Conservation (phyloP, 495 filamentous ascomycete species). For the Xylaria nigripes region DNA sequence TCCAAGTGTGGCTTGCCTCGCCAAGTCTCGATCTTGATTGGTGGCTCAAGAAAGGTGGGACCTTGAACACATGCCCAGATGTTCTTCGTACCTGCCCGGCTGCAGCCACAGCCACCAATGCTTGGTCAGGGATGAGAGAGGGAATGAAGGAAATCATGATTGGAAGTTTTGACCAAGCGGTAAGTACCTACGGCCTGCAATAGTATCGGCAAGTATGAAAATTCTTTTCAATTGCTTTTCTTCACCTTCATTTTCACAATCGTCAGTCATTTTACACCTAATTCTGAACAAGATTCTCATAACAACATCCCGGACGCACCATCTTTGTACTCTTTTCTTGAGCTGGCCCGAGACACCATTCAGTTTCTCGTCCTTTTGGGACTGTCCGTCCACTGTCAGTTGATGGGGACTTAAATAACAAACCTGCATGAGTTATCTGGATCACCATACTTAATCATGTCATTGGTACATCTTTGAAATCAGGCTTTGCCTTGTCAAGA, state of each 20-base stretch:
- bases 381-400: no score
- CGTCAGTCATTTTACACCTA: no score
- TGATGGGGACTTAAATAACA: background rate
- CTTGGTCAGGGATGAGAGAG: background rate
- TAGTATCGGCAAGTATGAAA: no score
- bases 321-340: background rate
- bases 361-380: no score
- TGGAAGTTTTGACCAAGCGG: no score
- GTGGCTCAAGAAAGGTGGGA: background rate
- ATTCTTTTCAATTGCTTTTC: no score
- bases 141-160: background rate
- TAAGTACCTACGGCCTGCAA: no score
- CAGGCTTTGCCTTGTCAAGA: background rate
- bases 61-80: no score
- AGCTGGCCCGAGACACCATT: background rate
- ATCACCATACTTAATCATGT: background rate
- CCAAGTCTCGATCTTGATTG: background rate
- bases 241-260: no score
- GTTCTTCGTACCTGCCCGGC: background rate
- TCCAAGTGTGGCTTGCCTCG: slow-evolving; percentile 2
- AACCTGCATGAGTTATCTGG: background rate
- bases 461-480: background rate
- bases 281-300: background rate
- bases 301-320: background rate
- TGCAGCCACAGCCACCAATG: no score